Evolutionary conservation across 805 yeast genomes (phyloP).

Genomic region (Myxozyma neotropica): DNA sequence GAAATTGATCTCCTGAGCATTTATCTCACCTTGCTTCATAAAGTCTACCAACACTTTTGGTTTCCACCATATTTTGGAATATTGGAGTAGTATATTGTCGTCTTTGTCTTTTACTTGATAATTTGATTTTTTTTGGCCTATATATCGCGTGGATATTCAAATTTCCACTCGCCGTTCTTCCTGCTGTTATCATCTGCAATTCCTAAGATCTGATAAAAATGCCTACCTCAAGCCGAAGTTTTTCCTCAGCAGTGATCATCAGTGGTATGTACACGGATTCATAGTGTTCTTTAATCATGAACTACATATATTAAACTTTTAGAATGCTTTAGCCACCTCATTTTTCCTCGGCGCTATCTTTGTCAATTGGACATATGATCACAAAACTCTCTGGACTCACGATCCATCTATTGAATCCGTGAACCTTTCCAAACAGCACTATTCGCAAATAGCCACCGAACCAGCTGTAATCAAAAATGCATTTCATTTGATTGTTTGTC

Average conservation of each 20-base stretch:
- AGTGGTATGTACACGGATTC: conserved; percentile 27
- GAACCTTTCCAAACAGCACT: conserved; percentile 68
- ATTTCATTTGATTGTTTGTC: conserved; percentile 59
- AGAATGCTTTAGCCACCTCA: conserved; percentile 52
- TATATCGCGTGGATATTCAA: no score
- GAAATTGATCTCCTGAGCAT: no score
- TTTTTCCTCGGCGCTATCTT: conserved; percentile 80
- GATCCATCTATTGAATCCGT: conserved; percentile 56
- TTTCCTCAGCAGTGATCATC: conserved; percentile 28
- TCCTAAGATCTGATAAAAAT: background rate
- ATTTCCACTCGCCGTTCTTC: no score
- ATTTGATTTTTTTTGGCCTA: no score
- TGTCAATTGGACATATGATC: conserved; percentile 81
- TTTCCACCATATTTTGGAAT: no score
- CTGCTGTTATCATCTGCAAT: background rate
- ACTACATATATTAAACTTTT: background rate
- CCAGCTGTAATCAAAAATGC: conserved; percentile 62
- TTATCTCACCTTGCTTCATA: no score
- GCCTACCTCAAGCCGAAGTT: conserved; percentile 31
- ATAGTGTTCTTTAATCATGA: no score
- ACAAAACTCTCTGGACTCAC: conserved; percentile 68
- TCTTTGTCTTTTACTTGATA: no score
- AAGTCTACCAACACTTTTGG: no score
- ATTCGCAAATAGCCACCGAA: conserved; percentile 68
- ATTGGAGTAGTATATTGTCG: no score